A percentile compares a stretch with the other conserved stretches of the same genome.
phyloP scores from a whole-genome alignment of 768 basidiomycete genomes.

The Leucogyrophana mollusca region DNA sequence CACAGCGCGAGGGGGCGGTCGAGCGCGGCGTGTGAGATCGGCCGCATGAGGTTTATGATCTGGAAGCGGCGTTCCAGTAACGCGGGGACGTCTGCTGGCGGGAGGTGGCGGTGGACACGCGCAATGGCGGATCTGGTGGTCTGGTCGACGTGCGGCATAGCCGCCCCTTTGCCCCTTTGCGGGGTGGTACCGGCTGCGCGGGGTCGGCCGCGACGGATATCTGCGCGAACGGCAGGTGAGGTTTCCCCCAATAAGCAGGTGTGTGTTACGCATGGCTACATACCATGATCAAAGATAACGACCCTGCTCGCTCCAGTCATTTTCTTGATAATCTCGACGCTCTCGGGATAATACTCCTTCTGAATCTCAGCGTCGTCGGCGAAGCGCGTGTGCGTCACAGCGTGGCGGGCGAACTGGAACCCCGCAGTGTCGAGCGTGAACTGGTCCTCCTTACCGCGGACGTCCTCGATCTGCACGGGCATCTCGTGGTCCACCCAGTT shows the following conservation, averaged over 20 bases:
- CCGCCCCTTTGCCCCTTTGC: constrained; percentile 42
- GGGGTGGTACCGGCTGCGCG: constrained; percentile 34
- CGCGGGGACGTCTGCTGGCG: constrained; percentile 35
- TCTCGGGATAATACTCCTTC: constrained; percentile 39
- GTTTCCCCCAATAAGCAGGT: neutral
- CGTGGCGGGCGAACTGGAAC: constrained; percentile 30
- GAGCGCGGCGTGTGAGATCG: constrained; percentile 41
- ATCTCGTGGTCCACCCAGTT: constrained; percentile 21
- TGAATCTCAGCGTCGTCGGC: constrained; percentile 33
- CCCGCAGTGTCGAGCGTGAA: constrained; percentile 33
- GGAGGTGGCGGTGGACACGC: constrained; percentile 44
- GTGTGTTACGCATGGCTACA: constrained; percentile 7
- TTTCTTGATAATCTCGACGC: constrained; percentile 34
- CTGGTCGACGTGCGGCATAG: constrained; percentile 46
- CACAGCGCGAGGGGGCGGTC: constrained; percentile 50
- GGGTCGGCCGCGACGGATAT: constrained; percentile 41
- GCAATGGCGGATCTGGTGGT: constrained; percentile 37
- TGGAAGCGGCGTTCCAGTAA: constrained; percentile 47
- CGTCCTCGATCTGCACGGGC: constrained; percentile 26
- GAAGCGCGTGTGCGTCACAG: constrained; percentile 29
- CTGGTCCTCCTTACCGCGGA: constrained; percentile 31
- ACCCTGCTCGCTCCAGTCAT: constrained; percentile 35
- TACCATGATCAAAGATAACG: constrained; percentile 43
- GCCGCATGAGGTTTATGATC: constrained; percentile 56
- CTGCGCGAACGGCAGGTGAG: constrained; percentile 18